Evolutionary conservation across 1,284 basidiomycete genomes (phyloP), one percentile per base, ranked within the genome.

Genomic region (Cryptococcus amylolentus): DNA sequence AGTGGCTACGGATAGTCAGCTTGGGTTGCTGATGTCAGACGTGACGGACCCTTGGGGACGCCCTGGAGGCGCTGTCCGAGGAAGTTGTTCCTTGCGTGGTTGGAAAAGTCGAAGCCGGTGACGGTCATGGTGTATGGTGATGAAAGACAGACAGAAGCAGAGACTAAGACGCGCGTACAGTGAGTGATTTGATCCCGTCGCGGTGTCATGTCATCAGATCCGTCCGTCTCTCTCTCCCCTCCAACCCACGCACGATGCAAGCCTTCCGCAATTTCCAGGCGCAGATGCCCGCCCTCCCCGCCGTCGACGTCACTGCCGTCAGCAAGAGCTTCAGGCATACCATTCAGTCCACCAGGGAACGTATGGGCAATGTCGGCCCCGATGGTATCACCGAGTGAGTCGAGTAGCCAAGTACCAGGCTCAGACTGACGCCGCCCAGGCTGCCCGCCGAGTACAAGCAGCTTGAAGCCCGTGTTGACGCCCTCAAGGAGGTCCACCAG

Each of bases 391-490:
- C 95, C 18, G 95, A 98, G 79, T 83, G 51, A 57, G 76, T 93
- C 39, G 5, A 2, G 88, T 38, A 3, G 44, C 23, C 44, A 31
- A 20, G 14, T 3, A 20, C 9, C 27, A 23, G 10, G 9, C 13
- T 26, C 4, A n/a, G 2, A 31, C 31, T 31, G 31, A 31, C 12
- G 6, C n/a, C 13, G n/a, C 23, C 18, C 51, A 75, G 67, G 53
- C 64, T 74, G 27, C 62, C 77, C 14, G 63, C 78, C 89, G 94
- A 98, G 77, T 98, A 98, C 84, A 93, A 88, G 76, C 89, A 94
- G 71, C 86, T 98, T 66, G 95, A 98, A 79, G 82, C 87, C 48
- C 87, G 93, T 55, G 95, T 98, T 41, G 96, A 98, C 78, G 91
- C 91, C 38, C 84, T 98, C 52, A 86, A 88, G 68, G 80, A 82